Evolutionary conservation across 805 yeast species (phyloP), one percentile per base, ranked within the genome.

Genomic region (Schwanniomyces polymorphus): DNA sequence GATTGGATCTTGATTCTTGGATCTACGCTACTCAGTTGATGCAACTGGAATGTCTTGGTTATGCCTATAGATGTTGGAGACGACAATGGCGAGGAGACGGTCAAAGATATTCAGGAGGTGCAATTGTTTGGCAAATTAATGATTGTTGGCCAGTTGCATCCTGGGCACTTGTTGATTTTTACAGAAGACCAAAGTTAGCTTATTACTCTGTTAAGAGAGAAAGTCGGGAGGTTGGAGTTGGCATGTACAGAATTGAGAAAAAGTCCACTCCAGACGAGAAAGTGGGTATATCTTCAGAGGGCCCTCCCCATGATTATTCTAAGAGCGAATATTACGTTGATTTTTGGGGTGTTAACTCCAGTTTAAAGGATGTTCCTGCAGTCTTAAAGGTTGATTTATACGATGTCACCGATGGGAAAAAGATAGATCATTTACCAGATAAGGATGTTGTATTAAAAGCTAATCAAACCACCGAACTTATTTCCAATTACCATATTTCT

Each of bases 111-210:
- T 56, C 58, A 35, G 75, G 78, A 12, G 83, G 82, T 3, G 72
- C 78, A 4, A 56, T 79, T 33, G 80, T 79, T 7, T 79, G 83
- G 83, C 83, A 79, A 58, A 56, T 75, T 23, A 76, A 79, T 50
- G 82, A 79, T 55, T 76, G 80, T 47, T 77, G 80, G 78, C 82
- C 82, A 1, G 76, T 67, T 2, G 68, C 80, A 1, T 65, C 75
- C n/a, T 79, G 83, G 82, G 61, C 81, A 0, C 58, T 78, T 26
- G 63, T 70, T 16, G 83, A 79, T 52, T 70, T 55, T 47, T 72
- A 61, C 45, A 56, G 55, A 34, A 56, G 72, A 25, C 79, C 79
- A 6, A 79, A 79, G 54, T 53, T 79, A 46, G 76, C 74, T 0
- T 79, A 70, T 54, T 79, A 72, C 52, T 72, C 80, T 1, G 63